These are phyloP conservation scores for Craterostigma plantagineum DNA, from an alignment of 257 asterid genomes.

Conservation along the genomic window DNA sequence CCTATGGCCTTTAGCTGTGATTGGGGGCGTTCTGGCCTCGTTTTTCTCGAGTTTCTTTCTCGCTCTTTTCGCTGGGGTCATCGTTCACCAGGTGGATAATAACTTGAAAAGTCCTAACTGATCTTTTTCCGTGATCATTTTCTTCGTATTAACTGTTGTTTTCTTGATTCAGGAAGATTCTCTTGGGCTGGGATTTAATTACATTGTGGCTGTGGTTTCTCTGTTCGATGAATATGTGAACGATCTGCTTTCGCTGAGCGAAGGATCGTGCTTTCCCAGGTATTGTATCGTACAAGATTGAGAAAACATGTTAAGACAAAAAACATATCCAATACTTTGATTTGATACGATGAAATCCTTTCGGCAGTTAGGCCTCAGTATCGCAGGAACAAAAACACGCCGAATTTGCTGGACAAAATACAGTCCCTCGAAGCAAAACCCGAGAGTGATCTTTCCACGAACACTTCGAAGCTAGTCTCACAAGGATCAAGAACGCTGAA, in stretches of 20 bases:
- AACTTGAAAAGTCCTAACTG: too few species aligned
- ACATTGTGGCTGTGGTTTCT: constrained; percentile 46
- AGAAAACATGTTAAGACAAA: neutral
- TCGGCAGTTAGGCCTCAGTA: constrained; percentile 82
- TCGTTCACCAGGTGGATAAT: constrained; percentile 53
- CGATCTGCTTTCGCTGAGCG: constrained; percentile 55
- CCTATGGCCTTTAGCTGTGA: constrained; percentile 82
- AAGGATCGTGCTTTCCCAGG: constrained; percentile 91
- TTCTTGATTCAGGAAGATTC: constrained; percentile 48
- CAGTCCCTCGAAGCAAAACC: constrained; percentile 20
- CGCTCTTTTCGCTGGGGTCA: constrained; percentile 54
- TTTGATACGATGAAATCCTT: constrained; percentile 17
- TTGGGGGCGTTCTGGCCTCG: constrained; percentile 44
- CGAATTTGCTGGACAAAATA: constrained; percentile 20
- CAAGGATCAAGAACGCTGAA: constrained; percentile 64
- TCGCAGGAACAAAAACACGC: constrained; percentile 25
- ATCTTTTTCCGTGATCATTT: neutral
- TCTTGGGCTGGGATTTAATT: constrained; percentile 59
- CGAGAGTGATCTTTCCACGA: constrained; percentile 23
- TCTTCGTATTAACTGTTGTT: neutral
- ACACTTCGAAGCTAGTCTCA: constrained; percentile 29
- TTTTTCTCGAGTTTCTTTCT: constrained; percentile 59
- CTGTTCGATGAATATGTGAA: constrained; percentile 73
- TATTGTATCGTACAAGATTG: too few species aligned
- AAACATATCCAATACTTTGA: constrained; percentile 8